Conservation (phyloP, 2,329 filamentous ascomycete genomes). For the Ophiostoma tasmaniense region DNA sequence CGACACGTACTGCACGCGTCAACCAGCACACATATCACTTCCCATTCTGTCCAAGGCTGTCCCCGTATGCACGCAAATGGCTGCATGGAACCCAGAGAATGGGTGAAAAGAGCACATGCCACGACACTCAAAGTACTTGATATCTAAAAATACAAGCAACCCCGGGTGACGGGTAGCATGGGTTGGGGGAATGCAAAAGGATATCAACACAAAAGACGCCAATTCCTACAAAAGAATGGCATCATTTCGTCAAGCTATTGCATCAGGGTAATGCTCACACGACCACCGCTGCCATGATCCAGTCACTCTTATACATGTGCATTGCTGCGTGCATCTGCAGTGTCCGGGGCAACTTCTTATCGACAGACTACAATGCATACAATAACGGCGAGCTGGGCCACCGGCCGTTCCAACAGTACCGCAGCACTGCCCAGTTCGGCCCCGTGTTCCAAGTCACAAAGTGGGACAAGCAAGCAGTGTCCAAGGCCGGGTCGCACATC, state of each 20-base stretch:
- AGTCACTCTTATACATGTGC: neutral
- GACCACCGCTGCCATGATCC: neutral
- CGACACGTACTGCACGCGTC: constrained; percentile 8
- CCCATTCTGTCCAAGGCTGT: neutral
- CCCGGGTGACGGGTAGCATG: neutral
- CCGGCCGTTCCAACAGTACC: constrained; percentile 11
- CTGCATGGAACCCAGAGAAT: neutral
- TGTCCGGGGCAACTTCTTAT: neutral
- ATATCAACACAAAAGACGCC: neutral
- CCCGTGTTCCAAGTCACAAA: constrained; percentile 15
- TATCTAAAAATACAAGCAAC: neutral
- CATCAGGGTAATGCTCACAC: neutral
- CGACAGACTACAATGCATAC: constrained; percentile 14
- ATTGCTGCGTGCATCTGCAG: neutral
- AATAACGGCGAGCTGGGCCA: constrained; percentile 14
- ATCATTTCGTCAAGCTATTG: neutral
- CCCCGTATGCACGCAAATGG: constrained; percentile 15
- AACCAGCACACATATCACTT: neutral
- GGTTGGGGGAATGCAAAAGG: neutral
- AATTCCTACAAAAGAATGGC: neutral
- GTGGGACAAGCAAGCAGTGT: constrained; percentile 12
- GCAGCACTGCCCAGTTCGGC: constrained; percentile 9
- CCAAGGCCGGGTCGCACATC: constrained; percentile 14
- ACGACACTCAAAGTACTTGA: neutral
- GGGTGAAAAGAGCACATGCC: neutral